Evolutionary conservation across 2,329 filamentous ascomycete species (phyloP).

Genomic region (Cadophora sp.): DNA sequence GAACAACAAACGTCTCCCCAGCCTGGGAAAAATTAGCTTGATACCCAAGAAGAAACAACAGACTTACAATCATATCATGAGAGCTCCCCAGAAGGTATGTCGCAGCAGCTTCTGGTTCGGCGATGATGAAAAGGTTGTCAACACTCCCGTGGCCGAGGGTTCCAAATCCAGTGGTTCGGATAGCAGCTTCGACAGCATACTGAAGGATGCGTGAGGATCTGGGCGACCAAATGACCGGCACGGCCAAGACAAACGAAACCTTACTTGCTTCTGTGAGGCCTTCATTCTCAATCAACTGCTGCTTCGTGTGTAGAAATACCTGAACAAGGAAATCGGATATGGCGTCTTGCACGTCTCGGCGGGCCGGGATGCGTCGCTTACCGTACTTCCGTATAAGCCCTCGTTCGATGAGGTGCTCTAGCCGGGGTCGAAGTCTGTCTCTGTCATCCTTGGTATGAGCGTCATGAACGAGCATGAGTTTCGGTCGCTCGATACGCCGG

Average conservation of each 20-base stretch:
- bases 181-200: neutral
- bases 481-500: neutral
- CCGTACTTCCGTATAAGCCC: too few relatives aligned
- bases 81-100: constrained; percentile 34
- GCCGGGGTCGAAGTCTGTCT: neutral
- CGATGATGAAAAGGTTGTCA: constrained; percentile 43
- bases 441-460: neutral
- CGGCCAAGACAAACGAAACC: neutral
- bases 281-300: neutral
- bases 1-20: constrained; percentile 39
- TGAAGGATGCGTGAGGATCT: neutral
- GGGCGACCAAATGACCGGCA: neutral
- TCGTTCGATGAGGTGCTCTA: neutral
- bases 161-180: constrained; percentile 19
- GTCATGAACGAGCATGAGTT: neutral
- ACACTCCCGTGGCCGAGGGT: constrained; percentile 25
- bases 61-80: constrained; percentile 15
- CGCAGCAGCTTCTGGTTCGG: constrained; percentile 44
- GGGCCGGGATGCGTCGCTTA: too few relatives aligned
- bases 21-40: constrained; percentile 21
- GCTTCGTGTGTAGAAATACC: neutral
- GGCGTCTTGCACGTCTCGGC: neutral
- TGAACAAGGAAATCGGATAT: neutral
- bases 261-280: neutral
- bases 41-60: constrained; percentile 39